These are phyloP conservation scores for Aphanomyces cochlioides DNA, from an alignment of 352 stramenopile species.

Conservation along the genomic window DNA sequence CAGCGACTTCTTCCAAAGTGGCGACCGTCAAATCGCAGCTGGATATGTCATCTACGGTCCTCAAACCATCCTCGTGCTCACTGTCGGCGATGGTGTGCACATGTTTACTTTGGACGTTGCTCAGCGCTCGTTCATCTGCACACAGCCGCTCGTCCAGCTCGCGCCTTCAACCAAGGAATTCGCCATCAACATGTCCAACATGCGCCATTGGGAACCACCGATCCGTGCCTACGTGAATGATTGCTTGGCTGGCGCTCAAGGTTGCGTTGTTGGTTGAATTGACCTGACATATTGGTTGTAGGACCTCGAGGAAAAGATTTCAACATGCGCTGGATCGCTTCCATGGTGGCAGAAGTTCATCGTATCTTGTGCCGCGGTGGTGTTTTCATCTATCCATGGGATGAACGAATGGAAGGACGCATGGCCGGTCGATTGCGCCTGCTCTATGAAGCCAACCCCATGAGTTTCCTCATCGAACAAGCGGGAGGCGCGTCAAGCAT, in stretches of 20 bases:
- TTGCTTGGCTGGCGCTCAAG: constrained; percentile 14
- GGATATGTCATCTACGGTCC: constrained; percentile 27
- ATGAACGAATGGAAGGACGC: not conserved
- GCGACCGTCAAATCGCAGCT: constrained; percentile 9
- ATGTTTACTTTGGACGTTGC: constrained; percentile 21
- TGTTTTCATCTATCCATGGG: constrained; percentile 26
- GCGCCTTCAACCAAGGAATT: constrained; percentile 14
- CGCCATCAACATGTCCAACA: constrained; percentile 30
- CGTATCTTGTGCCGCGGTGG: constrained; percentile 20
- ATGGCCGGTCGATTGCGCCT: constrained; percentile 16
- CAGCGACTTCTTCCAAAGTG: constrained; percentile 16
- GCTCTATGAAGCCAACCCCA: constrained; percentile 35
- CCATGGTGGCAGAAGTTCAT: constrained; percentile 24
- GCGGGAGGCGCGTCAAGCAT: constrained; percentile 38
- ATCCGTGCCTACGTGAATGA: constrained; percentile 8
- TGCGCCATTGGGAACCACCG: constrained; percentile 20
- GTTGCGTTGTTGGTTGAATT: not conserved
- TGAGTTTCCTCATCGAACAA: constrained; percentile 33
- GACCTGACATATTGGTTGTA: not conserved
- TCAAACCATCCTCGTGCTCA: constrained; percentile 21
- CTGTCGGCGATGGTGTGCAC: constrained; percentile 13
- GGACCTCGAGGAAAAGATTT: constrained; percentile 15
- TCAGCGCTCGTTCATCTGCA: constrained; percentile 10
- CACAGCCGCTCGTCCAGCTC: not conserved
- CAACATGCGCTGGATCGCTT: constrained; percentile 29